A percentile compares a stretch with the other conserved stretches of the same genome.
Evolutionary conservation across 495 filamentous ascomycete species (phyloP).

Genomic region (Pyrenula massariospora): DNA sequence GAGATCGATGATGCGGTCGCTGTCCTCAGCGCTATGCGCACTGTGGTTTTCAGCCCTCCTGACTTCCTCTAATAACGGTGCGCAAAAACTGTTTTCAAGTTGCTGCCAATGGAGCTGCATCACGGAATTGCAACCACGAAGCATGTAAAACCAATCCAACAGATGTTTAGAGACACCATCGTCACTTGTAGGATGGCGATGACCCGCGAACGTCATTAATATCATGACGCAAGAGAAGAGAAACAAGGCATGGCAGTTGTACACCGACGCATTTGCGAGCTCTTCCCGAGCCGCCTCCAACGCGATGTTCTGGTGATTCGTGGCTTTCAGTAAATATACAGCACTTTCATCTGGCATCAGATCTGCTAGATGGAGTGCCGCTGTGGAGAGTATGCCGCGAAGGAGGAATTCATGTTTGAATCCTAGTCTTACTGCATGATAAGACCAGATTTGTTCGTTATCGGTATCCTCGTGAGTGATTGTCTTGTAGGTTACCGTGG

Average conservation of each 20-base stretch:
- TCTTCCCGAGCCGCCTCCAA: slow-evolving; percentile 18
- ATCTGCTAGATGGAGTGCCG: slow-evolving; percentile 29
- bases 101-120: slow-evolving; percentile 4
- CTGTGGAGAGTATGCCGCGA: slow-evolving; percentile 27
- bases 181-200: slow-evolving; percentile 8
- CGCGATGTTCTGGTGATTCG: slow-evolving; percentile 27
- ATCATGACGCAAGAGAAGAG: slow-evolving; percentile 32
- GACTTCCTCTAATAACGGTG: slow-evolving; percentile 21
- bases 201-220: slow-evolving; percentile 21
- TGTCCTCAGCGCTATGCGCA: slow-evolving; percentile 27
- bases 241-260: slow-evolving; percentile 33
- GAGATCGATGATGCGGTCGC: slow-evolving; percentile 21
- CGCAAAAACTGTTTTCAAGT: slow-evolving; percentile 2
- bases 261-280: slow-evolving; percentile 14
- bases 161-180: slow-evolving; percentile 22
- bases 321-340: slow-evolving; percentile 2
- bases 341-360: neutral
- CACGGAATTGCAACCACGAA: slow-evolving; percentile 20
- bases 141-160: slow-evolving; percentile 27
- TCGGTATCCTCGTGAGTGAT: neutral
- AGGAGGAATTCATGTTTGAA: slow-evolving; percentile 25
- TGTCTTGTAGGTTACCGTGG: neutral
- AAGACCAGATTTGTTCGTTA: neutral
- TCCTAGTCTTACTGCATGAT: neutral
- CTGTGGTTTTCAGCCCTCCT: slow-evolving; percentile 12